These are phyloP conservation scores for Adansonia grandidieri DNA, from an alignment of 441 rosid species.

Conservation along the genomic window DNA sequence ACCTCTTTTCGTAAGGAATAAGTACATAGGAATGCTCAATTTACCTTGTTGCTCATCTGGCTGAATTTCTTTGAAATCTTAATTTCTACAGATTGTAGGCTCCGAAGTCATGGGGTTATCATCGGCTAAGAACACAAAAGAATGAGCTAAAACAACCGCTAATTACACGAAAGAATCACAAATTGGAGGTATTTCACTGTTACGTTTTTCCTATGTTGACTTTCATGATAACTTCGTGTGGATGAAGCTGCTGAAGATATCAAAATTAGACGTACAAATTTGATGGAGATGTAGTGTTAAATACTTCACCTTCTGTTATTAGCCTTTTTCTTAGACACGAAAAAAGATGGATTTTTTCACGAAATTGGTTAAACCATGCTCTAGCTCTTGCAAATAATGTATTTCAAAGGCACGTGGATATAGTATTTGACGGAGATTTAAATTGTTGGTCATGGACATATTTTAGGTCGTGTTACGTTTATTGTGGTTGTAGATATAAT, in stretches of 20 bases:
- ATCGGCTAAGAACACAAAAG: slow-evolving; percentile 2
- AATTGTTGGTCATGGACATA: too few relatives aligned
- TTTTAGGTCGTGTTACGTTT: too few relatives aligned
- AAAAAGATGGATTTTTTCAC: not conserved
- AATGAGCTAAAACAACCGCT: not conserved
- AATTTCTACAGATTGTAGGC: slow-evolving; percentile 49
- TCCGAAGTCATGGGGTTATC: slow-evolving; percentile 15
- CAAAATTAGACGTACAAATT: not conserved
- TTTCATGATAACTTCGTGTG: not conserved
- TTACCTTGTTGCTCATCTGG: not conserved
- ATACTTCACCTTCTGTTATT: not conserved
- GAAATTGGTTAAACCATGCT: not conserved
- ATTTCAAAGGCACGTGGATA: too few relatives aligned
- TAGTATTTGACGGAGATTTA: too few relatives aligned
- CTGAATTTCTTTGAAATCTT: slow-evolving; percentile 17
- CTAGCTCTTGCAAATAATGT: not conserved
- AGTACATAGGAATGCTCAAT: not conserved
- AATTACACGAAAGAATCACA: not conserved
- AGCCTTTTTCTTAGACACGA: not conserved
- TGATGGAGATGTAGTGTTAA: not conserved
- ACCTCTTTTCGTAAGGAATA: slow-evolving; percentile 72
- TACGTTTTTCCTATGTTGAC: not conserved
- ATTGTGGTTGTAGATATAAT: too few relatives aligned
- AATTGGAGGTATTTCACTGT: not conserved
- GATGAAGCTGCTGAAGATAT: not conserved